These are phyloP conservation scores for Alternaria postmessia DNA, from an alignment of 2,329 filamentous ascomycete species.

Conservation along the genomic window DNA sequence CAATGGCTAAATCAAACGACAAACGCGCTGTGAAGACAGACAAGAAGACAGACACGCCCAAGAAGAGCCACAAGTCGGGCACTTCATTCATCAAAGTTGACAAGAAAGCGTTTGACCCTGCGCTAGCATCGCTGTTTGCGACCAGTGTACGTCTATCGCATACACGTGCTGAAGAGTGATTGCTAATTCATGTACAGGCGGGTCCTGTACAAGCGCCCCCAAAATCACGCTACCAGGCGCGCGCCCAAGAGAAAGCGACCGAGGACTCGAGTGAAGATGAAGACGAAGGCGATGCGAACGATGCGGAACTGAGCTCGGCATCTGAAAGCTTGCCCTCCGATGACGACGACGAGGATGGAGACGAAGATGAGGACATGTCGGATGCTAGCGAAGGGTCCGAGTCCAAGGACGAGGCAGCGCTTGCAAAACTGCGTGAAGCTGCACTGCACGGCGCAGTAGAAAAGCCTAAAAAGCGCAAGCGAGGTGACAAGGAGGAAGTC, in stretches of 20 bases:
- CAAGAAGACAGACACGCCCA: constrained; percentile 18
- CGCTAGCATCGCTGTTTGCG: constrained; percentile 59
- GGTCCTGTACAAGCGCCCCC: constrained; percentile 50
- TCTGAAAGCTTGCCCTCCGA: constrained; percentile 22
- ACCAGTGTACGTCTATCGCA: constrained; percentile 44
- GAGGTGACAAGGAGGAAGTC: constrained; percentile 70
- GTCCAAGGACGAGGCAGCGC: constrained; percentile 33
- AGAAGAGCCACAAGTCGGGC: constrained; percentile 21
- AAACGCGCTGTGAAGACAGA: constrained; percentile 31
- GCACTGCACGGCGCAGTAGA: constrained; percentile 40
- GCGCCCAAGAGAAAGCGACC: constrained; percentile 26
- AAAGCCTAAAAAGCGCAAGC: constrained; percentile 53
- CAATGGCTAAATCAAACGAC: constrained; percentile 47
- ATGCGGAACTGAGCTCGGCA: constrained; percentile 28
- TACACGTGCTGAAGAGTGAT: background rate
- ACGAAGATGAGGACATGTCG: constrained; percentile 44
- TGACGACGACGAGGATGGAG: constrained; percentile 31
- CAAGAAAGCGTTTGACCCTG: constrained; percentile 53
- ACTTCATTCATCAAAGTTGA: constrained; percentile 36
- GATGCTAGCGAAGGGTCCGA: constrained; percentile 30
- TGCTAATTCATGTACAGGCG: constrained; percentile 37
- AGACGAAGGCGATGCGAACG: constrained; percentile 55
- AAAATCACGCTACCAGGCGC: constrained; percentile 51
- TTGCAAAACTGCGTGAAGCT: constrained; percentile 38
- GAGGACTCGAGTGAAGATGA: constrained; percentile 60